Conservation (phyloP, 371 early-diverging fungal genomes). For the Apophysomyces trapeziformis region DNA sequence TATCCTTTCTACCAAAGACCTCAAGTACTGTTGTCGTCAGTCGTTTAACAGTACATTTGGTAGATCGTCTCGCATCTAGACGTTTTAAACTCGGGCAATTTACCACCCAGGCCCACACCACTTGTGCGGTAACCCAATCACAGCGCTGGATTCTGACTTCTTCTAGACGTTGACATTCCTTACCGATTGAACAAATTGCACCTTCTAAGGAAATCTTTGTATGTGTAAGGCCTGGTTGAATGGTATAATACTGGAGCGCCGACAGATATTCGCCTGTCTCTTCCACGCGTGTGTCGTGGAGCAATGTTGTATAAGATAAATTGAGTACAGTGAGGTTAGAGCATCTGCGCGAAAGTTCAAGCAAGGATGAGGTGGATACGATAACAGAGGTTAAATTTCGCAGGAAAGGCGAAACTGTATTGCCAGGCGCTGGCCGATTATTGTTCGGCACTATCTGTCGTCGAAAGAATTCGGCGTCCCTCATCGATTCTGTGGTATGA, state of each 20-base stretch:
- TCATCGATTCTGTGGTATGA: constrained; percentile 25
- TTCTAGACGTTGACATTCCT: constrained; percentile 49
- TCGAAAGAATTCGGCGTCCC: constrained; percentile 29
- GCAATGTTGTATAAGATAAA: constrained; percentile 55
- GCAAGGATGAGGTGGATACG: constrained; percentile 61
- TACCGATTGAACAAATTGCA: constrained; percentile 52
- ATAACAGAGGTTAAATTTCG: constrained; percentile 29
- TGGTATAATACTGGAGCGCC: constrained; percentile 54
- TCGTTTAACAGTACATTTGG: constrained; percentile 45
- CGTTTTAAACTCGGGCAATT: constrained; percentile 42
- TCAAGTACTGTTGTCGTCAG: constrained; percentile 29
- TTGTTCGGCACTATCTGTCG: constrained; percentile 7
- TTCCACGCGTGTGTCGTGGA: constrained; percentile 50
- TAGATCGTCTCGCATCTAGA: constrained; percentile 53
- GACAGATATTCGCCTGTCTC: constrained; percentile 69
- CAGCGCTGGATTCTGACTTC: constrained; percentile 56
- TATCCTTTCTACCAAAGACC: background rate
- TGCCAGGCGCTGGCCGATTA: background rate
- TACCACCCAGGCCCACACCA: constrained; percentile 49
- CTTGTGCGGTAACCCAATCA: constrained; percentile 62
- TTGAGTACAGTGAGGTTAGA: constrained; percentile 52
- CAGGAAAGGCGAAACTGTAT: background rate
- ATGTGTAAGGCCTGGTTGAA: constrained; percentile 59
- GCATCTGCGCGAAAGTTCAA: constrained; percentile 55
- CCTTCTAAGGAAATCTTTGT: constrained; percentile 46